Base-by-base conservation (phyloP, 2,329 filamentous ascomycete genomes). In the Emericellopsis atlantica region DNA sequence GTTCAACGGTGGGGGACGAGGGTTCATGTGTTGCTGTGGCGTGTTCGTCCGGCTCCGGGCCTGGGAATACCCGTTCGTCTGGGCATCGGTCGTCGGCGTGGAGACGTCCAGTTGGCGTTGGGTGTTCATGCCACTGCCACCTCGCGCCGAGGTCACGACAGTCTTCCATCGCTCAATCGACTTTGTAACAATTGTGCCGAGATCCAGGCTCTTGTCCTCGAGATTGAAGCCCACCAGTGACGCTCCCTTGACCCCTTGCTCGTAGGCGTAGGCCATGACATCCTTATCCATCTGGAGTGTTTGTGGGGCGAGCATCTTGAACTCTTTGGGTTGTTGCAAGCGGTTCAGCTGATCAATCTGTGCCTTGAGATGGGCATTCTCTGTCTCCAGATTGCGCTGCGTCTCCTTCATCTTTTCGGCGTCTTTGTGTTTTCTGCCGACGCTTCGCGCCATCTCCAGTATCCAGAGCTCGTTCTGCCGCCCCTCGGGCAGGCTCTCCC, bases 161-260 rank as follows among this genome's bases (percentile, higher is more conserved):
- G 60, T 64, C 56, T 77, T 81, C 77, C 77, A 81, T 24, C 74
- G 65, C 35, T 73, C 69, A 43, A 81, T 77, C 2, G 69, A 69
- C n/a, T 63, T 61, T 6, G 70, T 58, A 6, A 79, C 66, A 32
- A 75, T 52, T 0, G 66, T 65, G 44, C 63, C 62, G 1, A 79
- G 53, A 45, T 78, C 74, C 5, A 67, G 46, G 40, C 74, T 66
- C 1, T 66, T 62, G 49, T 79, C 73, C 29, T 72, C 63, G 2
- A 72, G 40, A 33, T 60, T 62, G 36, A 72, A 57, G 0, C 72
- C 74, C 2, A 74, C 51, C 4, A 51, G 51, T 23, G 54, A 55
- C 8, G 55, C 55, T 5, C 61, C 60, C 33, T 64, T 62, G 15
- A 65, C 51, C 4, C 63, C 64, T 16, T 66, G 50, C 40, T 75